A percentile compares a stretch with the other conserved stretches of the same genome.
Evolutionary conservation across 2,329 filamentous ascomycete genomes (phyloP).

Genomic region (Ampelomyces quisqualis): DNA sequence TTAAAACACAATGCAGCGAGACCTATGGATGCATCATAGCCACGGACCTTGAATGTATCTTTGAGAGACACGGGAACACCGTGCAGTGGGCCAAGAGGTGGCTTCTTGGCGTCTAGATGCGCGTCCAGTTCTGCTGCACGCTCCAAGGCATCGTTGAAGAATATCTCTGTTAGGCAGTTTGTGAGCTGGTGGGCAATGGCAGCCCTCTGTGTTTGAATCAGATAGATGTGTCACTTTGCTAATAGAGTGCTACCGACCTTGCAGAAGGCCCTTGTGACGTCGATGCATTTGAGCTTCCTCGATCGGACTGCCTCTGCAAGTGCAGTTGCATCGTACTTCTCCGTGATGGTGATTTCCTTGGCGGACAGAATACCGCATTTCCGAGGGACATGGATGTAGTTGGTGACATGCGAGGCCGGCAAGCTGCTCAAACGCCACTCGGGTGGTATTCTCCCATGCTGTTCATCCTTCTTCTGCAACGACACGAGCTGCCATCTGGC

Average conservation of each 20-base stretch:
- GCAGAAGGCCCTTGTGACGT: constrained; percentile 48
- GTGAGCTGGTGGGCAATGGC: constrained; percentile 51
- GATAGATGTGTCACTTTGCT: background rate
- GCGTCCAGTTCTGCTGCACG: constrained; percentile 44
- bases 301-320: constrained; percentile 41
- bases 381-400: constrained; percentile 51
- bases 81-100: constrained; percentile 49
- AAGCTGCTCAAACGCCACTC: constrained; percentile 45
- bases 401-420: constrained; percentile 26
- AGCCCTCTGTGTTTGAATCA: constrained; percentile 38
- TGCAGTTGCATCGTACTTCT: constrained; percentile 52
- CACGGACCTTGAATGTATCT: constrained; percentile 53
- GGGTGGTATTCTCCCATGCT: constrained; percentile 45
- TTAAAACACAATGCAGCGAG: constrained; percentile 48
- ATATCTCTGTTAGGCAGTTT: constrained; percentile 46
- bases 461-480: constrained; percentile 47
- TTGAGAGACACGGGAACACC: constrained; percentile 53
- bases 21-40: constrained; percentile 48
- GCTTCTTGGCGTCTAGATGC: constrained; percentile 42
- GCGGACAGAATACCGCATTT: constrained; percentile 54
- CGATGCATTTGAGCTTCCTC: constrained; percentile 39
- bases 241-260: constrained; percentile 32
- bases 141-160: constrained; percentile 40
- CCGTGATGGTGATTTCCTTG: constrained; percentile 58
- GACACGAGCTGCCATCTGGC: constrained; percentile 46